Base-by-base conservation (phyloP, 164 flowering plant genomes). In the Liriodendron chinense region DNA sequence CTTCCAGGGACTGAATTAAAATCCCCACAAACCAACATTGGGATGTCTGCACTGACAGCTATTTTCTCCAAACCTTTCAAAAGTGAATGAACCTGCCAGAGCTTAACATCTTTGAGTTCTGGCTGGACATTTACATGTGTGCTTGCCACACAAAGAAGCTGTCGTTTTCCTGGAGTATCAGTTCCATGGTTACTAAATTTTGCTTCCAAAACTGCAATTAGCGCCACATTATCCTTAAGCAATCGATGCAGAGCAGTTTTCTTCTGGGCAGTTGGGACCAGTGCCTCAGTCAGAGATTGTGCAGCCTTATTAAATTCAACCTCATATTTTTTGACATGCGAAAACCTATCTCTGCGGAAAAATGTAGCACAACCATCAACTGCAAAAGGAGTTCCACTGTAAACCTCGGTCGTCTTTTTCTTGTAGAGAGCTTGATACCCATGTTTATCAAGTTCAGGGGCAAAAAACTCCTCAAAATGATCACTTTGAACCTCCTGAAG, bases 241-340 rank as follows among this genome's bases (percentile, higher is more conserved):
- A 94, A 80, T 73, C 98, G 87, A 73, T 75, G 87, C 70, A 96
- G 80, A 77, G 99, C 98, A 80, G 83, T 81, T 84, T 91, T 93
- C 87, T 89, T 96, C 81, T 94, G 98, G 77, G 87, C 76, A 83
- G 69, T 81, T 73, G 97, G 98, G 79, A 92, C 83, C 47, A 89
- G 68, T 48, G 93, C 96, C 26, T 96, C 98, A 34, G 98, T 96
- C 79, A 93, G 85, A 74, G 99, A 94, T 79, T 93, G 98, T 53
- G 99, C 98, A 85, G 99, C 99, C 89, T 93, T 96, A 78, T 96
- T 96, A 71, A 96, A 96, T 76, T 96, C 99, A 83, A 94, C 99
- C 97, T 96, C 99, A 76, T 96, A 96, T 88, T 96, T 96, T 81
- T 92, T 96, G 50, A 96, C 95, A 85, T 92, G 92, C 3, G 98